phyloP scores from a whole-genome alignment of 306 rosid species.

The Lathyrus aphaca region DNA sequence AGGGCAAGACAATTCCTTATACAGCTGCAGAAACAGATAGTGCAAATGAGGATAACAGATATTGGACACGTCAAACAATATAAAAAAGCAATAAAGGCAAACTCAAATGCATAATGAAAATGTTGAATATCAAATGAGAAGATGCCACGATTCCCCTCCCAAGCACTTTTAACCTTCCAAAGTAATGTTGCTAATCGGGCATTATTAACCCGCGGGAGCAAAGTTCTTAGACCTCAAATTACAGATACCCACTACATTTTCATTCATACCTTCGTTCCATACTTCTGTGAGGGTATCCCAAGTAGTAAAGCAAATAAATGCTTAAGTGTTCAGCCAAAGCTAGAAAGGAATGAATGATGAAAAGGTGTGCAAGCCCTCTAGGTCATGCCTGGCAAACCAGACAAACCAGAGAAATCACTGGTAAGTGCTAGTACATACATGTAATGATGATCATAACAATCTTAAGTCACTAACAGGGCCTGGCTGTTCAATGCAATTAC shows the following conservation, averaged over 20 bases:
- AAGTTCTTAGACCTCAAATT: neutral
- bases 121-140: constrained; percentile 23
- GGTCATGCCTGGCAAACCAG: neutral
- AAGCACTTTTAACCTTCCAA: constrained; percentile 29
- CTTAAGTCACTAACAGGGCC: neutral
- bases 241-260: neutral
- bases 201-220: neutral
- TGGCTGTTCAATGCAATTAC: constrained; percentile 11
- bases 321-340: neutral
- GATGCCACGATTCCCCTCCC: constrained; percentile 28
- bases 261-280: neutral
- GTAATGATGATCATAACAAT: constrained; percentile 11
- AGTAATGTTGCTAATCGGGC: neutral
- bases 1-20: constrained; percentile 91
- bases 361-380: neutral
- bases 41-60: constrained; percentile 20
- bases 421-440: neutral
- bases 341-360: constrained; percentile 4
- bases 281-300: neutral
- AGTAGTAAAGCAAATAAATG: neutral
- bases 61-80: constrained; percentile 20
- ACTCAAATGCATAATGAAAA: constrained; percentile 28
- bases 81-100: constrained; percentile 15
- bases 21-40: constrained; percentile 62
- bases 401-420: neutral